Base-by-base conservation (phyloP, 495 filamentous ascomycete species). In the Cairneyella variabilis region DNA sequence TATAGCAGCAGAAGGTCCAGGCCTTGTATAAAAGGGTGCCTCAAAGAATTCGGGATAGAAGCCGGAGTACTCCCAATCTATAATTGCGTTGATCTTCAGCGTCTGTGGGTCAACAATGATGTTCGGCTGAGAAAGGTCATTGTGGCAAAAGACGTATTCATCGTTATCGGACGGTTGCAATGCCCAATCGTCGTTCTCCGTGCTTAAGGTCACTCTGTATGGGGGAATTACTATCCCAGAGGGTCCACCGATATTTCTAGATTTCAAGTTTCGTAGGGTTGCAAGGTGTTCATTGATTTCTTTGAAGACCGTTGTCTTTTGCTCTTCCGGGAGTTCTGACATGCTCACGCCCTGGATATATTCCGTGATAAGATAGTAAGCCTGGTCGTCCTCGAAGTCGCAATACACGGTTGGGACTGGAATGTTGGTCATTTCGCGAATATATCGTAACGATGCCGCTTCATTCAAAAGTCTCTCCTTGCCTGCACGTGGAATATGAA, bases 61-160 rank as follows among this genome's bases (percentile, higher is more conserved):
- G 20, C 68, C 66, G 1, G 66, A 58, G 36, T 64, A 69, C 49
- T 71, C 69, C 67, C 69, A 70, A 45, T 69, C 69, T 10, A 72
- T 58, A 20, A 69, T 60, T 3, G 62, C 64, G 3, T 45, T 36
- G 28, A 72, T 65, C 36, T 68, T 65, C 45, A 68, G 39, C n/a
- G 59, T 63, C 10, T 65, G 14, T 3, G 65, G 63, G 40, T 68
- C 60, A 23, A 68, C 65, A 42, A 68, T 56, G 42, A 69, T 58
- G 32, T 70, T 70, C 3, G 57, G 46, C 48, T 62, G 60, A 10
- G 56, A 57, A 32, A 70, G 58, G 59, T 69, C 65, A 25, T 68
- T 66, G 38, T 72, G 64, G 38, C 66, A 69, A 48, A 64, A 70
- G 3, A 66, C 63, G 51, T 57, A 66, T 44, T 64, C 53, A 7